Evolutionary conservation across 495 filamentous ascomycete genomes (phyloP).

Genomic region (Neurospora sublineolata): DNA sequence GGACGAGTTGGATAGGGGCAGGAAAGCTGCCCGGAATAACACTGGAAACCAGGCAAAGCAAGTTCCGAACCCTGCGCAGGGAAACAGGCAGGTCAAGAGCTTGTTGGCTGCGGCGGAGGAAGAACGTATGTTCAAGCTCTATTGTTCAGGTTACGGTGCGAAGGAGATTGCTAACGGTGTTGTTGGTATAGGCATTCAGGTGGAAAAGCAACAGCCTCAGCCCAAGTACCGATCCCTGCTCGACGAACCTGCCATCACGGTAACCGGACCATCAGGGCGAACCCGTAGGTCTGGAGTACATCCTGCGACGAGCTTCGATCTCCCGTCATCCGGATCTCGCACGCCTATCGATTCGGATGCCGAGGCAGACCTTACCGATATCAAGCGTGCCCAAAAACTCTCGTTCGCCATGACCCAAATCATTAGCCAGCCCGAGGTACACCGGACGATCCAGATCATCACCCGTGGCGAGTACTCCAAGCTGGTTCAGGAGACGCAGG

Average conservation of each 20-base stretch:
- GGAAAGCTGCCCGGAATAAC: slow-evolving; percentile 28
- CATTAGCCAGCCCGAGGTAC: slow-evolving; percentile 57
- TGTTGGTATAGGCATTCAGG: slow-evolving; percentile 24
- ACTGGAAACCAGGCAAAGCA: slow-evolving; percentile 19
- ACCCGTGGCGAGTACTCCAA: slow-evolving; percentile 72
- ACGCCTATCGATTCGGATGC: slow-evolving; percentile 80
- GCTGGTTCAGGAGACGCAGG: slow-evolving; percentile 61
- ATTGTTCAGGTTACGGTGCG: background rate
- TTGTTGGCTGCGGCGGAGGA: slow-evolving; percentile 62
- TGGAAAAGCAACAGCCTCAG: slow-evolving; percentile 27
- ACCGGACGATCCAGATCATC: slow-evolving; percentile 77
- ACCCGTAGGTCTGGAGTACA: slow-evolving; percentile 56
- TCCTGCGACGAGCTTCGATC: slow-evolving; percentile 70
- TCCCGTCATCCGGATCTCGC: slow-evolving; percentile 42
- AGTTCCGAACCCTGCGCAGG: slow-evolving; percentile 14
- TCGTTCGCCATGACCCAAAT: slow-evolving; percentile 69
- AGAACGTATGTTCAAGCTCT: slow-evolving; percentile 51
- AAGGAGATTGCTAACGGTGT: slow-evolving; percentile 6
- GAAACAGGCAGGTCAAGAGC: slow-evolving; percentile 36
- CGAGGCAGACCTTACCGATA: slow-evolving; percentile 72
- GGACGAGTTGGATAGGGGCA: slow-evolving; percentile 40
- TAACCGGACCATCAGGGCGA: slow-evolving; percentile 50
- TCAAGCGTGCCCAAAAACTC: slow-evolving; percentile 75
- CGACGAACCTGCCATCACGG: slow-evolving; percentile 50
- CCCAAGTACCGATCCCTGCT: slow-evolving; percentile 42